These are phyloP conservation scores for Apiospora arundinis DNA, from an alignment of 2,329 filamentous ascomycete species.

Conservation along the genomic window DNA sequence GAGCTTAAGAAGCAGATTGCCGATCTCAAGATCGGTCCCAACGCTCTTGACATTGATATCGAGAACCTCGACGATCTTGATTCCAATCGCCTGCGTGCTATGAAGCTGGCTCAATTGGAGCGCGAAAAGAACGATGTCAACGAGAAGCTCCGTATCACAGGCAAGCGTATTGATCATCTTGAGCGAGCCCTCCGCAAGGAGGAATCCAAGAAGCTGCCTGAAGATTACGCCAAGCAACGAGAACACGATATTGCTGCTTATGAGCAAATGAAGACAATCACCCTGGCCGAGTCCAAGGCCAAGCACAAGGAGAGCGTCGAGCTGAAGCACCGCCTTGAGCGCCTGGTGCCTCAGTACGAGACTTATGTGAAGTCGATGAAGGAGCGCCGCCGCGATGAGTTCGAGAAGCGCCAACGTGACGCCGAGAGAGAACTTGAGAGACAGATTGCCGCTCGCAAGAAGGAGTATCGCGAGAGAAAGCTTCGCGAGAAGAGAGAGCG, in stretches of 20 bases:
- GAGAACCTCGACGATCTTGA: slow-evolving; percentile 87
- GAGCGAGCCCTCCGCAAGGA: slow-evolving; percentile 97
- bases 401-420: slow-evolving; percentile 90
- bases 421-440: slow-evolving; percentile 93
- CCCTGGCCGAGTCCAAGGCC: slow-evolving; percentile 77
- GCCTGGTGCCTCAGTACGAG: slow-evolving; percentile 86
- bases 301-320: slow-evolving; percentile 94
- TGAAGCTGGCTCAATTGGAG: slow-evolving; percentile 95
- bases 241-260: slow-evolving; percentile 80
- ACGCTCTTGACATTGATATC: slow-evolving; percentile 76
- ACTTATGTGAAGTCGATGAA: slow-evolving; percentile 81
- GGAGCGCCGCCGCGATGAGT: slow-evolving; percentile 89
- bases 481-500: slow-evolving; percentile 82
- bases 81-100: slow-evolving; percentile 85
- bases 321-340: slow-evolving; percentile 88
- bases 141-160: slow-evolving; percentile 87
- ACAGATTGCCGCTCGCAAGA: slow-evolving; percentile 86
- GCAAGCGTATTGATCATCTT: slow-evolving; percentile 95
- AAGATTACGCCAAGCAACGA: slow-evolving; percentile 85
- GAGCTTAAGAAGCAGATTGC: slow-evolving; percentile 92
- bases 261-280: slow-evolving; percentile 78
- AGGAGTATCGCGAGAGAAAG: slow-evolving; percentile 84
- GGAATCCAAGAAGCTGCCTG: slow-evolving; percentile 87
- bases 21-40: slow-evolving; percentile 88
- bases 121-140: slow-evolving; percentile 97